Conservation (phyloP, 2,329 filamentous ascomycete species). For the Talaromyces piceae region DNA sequence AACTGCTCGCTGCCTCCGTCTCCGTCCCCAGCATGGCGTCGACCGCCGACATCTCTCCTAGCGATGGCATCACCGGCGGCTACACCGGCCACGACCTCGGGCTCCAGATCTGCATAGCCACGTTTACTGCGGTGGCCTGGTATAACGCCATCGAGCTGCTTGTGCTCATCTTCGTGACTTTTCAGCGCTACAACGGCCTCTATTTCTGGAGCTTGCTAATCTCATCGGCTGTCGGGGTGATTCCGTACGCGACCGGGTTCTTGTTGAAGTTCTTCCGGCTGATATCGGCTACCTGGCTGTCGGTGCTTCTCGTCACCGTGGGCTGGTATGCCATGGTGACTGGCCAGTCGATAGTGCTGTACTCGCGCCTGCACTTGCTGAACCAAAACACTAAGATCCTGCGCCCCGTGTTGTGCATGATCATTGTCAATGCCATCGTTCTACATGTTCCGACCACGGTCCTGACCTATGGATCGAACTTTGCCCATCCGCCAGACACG, state of each 20-base stretch:
- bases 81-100: conserved; percentile 28
- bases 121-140: conserved; percentile 41
- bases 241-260: conserved; percentile 41
- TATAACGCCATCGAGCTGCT: conserved; percentile 46
- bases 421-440: conserved; percentile 37
- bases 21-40: conserved; percentile 5
- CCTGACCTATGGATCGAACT: conserved; percentile 38
- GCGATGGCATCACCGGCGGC: conserved; percentile 25
- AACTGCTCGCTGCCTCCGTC: background rate
- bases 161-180: conserved; percentile 43
- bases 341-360: conserved; percentile 43
- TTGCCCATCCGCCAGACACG: conserved; percentile 14
- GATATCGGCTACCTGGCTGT: conserved; percentile 28
- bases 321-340: conserved; percentile 45
- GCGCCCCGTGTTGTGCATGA: conserved; percentile 39
- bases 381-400: conserved; percentile 33
- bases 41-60: conserved; percentile 3
- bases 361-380: conserved; percentile 44
- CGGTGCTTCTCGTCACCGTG: conserved; percentile 37
- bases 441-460: conserved; percentile 42
- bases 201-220: conserved; percentile 47
- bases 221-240: conserved; percentile 37
- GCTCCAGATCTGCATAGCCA: conserved; percentile 37
- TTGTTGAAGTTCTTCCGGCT: conserved; percentile 41
- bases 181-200: conserved; percentile 38